Conservation (phyloP, 441 rosid species). For the Pelargonium citronellum region DNA sequence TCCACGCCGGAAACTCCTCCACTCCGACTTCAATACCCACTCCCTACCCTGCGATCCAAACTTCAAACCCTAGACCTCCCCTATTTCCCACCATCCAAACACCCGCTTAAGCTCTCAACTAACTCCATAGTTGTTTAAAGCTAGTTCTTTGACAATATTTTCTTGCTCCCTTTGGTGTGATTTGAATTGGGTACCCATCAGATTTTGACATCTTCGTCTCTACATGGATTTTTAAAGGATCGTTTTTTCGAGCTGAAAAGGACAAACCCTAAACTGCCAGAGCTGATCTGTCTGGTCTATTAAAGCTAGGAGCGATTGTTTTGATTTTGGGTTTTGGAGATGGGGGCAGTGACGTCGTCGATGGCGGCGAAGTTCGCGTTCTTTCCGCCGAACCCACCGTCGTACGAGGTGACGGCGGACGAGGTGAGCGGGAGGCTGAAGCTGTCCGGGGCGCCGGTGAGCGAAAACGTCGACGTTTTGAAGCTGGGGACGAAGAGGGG, state of each 20-base stretch:
- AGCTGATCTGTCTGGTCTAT: neutral
- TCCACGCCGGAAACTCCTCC: neutral
- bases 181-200: neutral
- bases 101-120: neutral
- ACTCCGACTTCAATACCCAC: neutral
- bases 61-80: neutral
- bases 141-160: neutral
- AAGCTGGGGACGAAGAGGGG: conserved; percentile 69
- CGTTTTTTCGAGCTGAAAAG: no score
- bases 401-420: conserved; percentile 53
- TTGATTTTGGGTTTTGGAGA: conserved; percentile 18
- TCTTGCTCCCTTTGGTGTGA: neutral
- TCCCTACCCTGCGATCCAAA: neutral
- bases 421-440: conserved; percentile 47
- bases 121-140: neutral
- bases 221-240: no score
- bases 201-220: neutral
- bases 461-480: conserved; percentile 61
- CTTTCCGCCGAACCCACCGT: conserved; percentile 84
- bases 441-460: conserved; percentile 47
- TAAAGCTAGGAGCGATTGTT: neutral
- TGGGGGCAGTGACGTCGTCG: conserved; percentile 83
- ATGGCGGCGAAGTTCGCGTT: conserved; percentile 93
- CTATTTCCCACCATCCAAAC: neutral
- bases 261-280: no score